Conservation (phyloP, 2,329 filamentous ascomycete genomes). For the Coniochaeta sp. region DNA sequence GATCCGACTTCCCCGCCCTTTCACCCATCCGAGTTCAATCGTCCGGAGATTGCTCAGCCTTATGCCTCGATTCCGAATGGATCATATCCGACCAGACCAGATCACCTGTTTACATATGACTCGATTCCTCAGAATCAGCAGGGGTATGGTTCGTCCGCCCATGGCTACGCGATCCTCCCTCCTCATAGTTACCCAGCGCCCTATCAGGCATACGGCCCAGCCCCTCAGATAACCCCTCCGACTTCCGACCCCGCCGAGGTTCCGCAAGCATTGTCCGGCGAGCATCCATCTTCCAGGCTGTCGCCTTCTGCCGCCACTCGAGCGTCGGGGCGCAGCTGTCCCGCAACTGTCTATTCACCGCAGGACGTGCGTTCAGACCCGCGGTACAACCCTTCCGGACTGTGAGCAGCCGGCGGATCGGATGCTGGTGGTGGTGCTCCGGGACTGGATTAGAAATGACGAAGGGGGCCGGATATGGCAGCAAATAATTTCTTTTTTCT, state of each 20-base stretch:
- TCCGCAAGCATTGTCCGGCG: not conserved
- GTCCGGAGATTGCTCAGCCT: not conserved
- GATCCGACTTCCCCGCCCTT: no score
- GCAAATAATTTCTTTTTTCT: no score
- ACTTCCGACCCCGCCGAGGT: not conserved
- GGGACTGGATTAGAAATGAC: no score
- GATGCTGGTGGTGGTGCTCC: no score
- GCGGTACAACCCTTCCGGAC: no score
- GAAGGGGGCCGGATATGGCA: no score
- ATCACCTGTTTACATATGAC: not conserved
- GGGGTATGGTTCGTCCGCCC: not conserved
- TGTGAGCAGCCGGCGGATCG: no score
- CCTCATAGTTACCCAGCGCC: not conserved
- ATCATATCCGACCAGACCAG: not conserved
- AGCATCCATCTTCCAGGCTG: not conserved
- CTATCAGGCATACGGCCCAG: not conserved
- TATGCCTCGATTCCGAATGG: not conserved
- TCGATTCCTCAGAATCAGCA: not conserved
- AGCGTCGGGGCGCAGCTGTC: not conserved
- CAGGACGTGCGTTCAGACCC: not conserved
- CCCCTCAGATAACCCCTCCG: not conserved
- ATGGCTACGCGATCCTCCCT: not conserved
- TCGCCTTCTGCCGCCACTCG: not conserved
- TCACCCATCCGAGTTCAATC: no score
- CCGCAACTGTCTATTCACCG: not conserved